phyloP scores from a whole-genome alignment of 2,329 filamentous ascomycete species.

The Paraphaeosphaeria minitans region DNA sequence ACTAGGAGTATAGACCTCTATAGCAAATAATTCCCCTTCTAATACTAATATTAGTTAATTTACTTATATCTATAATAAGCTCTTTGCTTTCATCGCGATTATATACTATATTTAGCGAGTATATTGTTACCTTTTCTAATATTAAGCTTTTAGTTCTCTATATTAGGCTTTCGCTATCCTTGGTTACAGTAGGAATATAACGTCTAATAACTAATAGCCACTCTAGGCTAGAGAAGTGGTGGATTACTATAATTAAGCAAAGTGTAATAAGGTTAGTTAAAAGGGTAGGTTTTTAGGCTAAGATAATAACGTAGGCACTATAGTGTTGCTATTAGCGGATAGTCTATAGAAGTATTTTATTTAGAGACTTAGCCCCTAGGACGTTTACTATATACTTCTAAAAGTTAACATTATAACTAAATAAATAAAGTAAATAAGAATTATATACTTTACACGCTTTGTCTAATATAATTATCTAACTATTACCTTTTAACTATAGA shows the following conservation, averaged over 20 bases:
- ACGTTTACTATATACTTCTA: constrained; percentile 62
- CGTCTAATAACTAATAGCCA: constrained; percentile 57
- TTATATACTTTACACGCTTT: constrained; percentile 48
- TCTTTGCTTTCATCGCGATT: constrained; percentile 3
- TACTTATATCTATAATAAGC: constrained; percentile 15
- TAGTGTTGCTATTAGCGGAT: constrained; percentile 75
- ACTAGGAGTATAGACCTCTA: constrained; percentile 43
- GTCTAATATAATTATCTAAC: constrained; percentile 71
- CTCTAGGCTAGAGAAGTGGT: constrained; percentile 70
- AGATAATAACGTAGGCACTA: constrained; percentile 69
- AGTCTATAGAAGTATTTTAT: constrained; percentile 63
- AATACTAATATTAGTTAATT: constrained; percentile 44
- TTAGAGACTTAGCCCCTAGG: constrained; percentile 63
- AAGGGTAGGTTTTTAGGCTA: constrained; percentile 78
- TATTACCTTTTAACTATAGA: constrained; percentile 52
- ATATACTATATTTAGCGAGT: neutral
- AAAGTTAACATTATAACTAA: constrained; percentile 6
- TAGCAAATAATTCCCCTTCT: constrained; percentile 51
- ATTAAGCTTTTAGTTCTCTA: constrained; percentile 48
- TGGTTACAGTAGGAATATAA: neutral
- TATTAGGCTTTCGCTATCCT: constrained; percentile 44
- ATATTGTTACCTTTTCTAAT: neutral
- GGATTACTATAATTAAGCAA: constrained; percentile 72
- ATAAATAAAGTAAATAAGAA: constrained; percentile 47
- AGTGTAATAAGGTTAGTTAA: constrained; percentile 71